Evolutionary conservation across 176 grass and related monocot species (phyloP), one percentile per base, ranked within the genome.

Genomic region (Hsuehochloa calcarea): DNA sequence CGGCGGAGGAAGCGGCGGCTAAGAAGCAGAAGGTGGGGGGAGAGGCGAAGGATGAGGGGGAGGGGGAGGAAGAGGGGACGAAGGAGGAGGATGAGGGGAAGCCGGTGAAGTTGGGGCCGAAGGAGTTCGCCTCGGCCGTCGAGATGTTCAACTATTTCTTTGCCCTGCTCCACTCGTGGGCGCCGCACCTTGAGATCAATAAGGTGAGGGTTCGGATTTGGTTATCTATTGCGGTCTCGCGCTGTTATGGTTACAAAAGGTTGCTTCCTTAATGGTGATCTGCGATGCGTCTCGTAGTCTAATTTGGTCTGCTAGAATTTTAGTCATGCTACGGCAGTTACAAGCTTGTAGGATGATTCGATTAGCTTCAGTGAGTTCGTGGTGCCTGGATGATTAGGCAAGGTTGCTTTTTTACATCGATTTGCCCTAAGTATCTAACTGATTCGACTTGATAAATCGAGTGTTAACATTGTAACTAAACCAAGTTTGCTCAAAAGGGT

Each of bases 61-160:
- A 80, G 43, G 54, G 37, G 52, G 81, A 78, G 58, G 87, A 84
- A 26, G 78, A 6, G 72, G 23, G 20, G 49, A 1, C 47, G 6
- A 66, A 75, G 19, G 78, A 14, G 4, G 85, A 87, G 40, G 82
- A 47, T n/a, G 73, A 89, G 31, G 55, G 40, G 49, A 85, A 72
- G 69, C 74, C 75, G 51, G 97, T 88, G 52, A 94, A 86, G 27
- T 12, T 99, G 60, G 97, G 97, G 10, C 93, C 97, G 3, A 99
- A 96, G 82, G 89, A 89, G 84, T 99, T 99, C 72, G 66, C 60
- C 76, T 73, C 89, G 43, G 71, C 88, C 20, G 73, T 87, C n/a
- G 91, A 96, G 77, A 94, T 96, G 92, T 99, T 99, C 37, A 75
- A 96, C 71, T 99, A 96, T 60, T 99, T 94, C 82, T 78, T 89